Base-by-base conservation (phyloP, 2,329 filamentous ascomycete species). In the Verticillium longisporum region DNA sequence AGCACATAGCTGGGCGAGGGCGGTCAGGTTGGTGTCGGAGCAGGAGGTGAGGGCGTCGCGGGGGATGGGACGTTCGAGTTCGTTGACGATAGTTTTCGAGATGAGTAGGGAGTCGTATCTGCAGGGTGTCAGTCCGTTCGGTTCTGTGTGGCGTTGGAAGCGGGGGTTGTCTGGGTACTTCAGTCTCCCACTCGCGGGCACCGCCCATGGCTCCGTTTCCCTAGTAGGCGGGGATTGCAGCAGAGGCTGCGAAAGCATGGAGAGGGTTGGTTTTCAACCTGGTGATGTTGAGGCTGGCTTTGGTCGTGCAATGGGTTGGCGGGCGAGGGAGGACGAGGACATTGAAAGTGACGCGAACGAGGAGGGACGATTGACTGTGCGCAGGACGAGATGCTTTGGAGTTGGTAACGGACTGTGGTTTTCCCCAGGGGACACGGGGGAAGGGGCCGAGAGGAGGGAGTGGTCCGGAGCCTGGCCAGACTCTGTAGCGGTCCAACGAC, bases 1-100 rank as follows among this genome's bases (percentile, higher is more conserved):
- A 4, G 76, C 72, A 1, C 74, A 80, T 4, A 84, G 73, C 66
- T 84, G 80, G 21, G 81, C 80, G 58, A 83, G 76, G 6, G 78
- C 76, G 1, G 79, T 82, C 55, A 85, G 72, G 58, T 70, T 70
- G 11, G 71, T 65, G 59, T 80, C 77, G n/a, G 66, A 62, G 56
- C 70, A 72, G 10, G 70, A 66, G 2, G 64, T 41, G 9, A 74
- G 66, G 18, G 66, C 64, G 6, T 66, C 63, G n/a, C 63, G 64
- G 10, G 72, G 65, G 1, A 69, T 60, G 9, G 62, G 65, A 1
- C 37, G 14, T n/a, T 67, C 68, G 59, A 63, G 61, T 31, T 68
- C 55, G 56, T 73, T 72, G 63, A 61, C 56, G 57, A 65, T 57
- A 53, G 61, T 61, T 13, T 37, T 65, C 33, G 61, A 57, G 31